A percentile compares a stretch with the other conserved stretches of the same genome.
These are phyloP conservation scores for Fusarium chuoi DNA, from an alignment of 2,329 filamentous ascomycete genomes.

Conservation along the genomic window DNA sequence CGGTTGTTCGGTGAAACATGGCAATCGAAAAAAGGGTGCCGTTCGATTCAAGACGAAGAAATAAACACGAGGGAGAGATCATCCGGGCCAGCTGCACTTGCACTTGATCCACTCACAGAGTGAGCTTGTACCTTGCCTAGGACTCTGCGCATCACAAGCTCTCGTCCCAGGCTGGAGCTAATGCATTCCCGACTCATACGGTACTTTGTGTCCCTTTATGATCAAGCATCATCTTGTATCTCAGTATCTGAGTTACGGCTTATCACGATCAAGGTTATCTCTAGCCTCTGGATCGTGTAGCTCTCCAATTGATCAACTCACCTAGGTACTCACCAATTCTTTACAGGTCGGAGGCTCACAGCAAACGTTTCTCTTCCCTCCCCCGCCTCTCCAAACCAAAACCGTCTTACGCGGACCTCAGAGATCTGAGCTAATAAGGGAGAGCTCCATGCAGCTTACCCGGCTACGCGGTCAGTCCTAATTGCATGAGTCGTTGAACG, in stretches of 20 bases:
- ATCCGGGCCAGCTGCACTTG: constrained; percentile 10
- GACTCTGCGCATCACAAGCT: constrained; percentile 18
- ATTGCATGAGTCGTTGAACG: background rate
- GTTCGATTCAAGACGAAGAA: background rate
- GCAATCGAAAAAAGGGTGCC: background rate
- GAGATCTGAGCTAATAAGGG: constrained; percentile 7
- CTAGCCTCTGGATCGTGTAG: background rate
- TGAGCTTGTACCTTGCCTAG: constrained; percentile 18
- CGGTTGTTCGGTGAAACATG: background rate
- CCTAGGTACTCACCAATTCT: background rate
- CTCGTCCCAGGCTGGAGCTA: background rate
- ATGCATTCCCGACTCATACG: background rate
- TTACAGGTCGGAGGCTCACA: background rate
- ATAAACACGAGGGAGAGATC: constrained; percentile 11
- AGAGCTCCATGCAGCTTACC: constrained; percentile 22
- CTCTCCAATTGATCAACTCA: background rate
- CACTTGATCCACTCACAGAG: constrained; percentile 13
- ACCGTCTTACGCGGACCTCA: constrained; percentile 15
- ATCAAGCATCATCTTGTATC: background rate
- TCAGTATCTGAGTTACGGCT: background rate
- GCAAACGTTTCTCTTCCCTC: background rate
- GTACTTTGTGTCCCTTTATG: constrained; percentile 8
- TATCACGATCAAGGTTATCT: background rate
- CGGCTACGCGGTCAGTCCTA: background rate
- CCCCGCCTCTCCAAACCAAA: constrained; percentile 9